Base-by-base conservation (phyloP, 2,329 filamentous ascomycete species). In the Clarireedia paspali region DNA sequence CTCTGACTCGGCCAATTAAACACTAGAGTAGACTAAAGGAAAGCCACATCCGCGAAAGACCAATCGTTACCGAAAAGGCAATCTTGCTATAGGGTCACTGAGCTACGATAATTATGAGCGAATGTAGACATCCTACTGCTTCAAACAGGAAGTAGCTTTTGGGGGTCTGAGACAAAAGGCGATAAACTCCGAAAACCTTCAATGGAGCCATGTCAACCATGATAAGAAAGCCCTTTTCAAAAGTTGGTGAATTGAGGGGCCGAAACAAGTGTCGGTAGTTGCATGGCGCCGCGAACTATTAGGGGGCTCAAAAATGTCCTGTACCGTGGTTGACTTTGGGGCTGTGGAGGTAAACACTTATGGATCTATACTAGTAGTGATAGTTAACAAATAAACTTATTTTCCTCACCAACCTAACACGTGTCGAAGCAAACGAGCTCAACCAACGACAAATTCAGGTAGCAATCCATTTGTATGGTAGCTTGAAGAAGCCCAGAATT, bases 161-260 rank as follows among this genome's bases (percentile, higher is more conserved):
- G n/a, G 30, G 53, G 53, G 47, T 47, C 53, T 55, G 53, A 55
- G 53, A 55, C 47, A 55, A 50, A 47, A 55, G 53, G 50, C 47
- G 50, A 50, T 45, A 44, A n/a, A 50, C 20, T 45, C 53, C 27
- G 53, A 45, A 42, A 42, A 44, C 23, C 34, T 55, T 55, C 34
- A 49, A 55, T 50, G 6, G 53, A 45, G 6, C 15, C 5, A 55
- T 50, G 53, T 50, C 47, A 45, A 45, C 46, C 17, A 44, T 38
- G 20, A 55, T 44, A 48, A 49, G 47, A 55, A 44, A 47, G 53
- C 27, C 53, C 39, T 55, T 55, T 42, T 55, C 5, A 47, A 47
- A 47, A 5, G 23, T 24, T 7, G 7, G 15, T n/a, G 24, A 20
- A 5, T 36, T 20, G 47, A 10, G 14, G n/a, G 49, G 49, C 17